Base-by-base conservation (phyloP, 495 filamentous ascomycete genomes). In the Podospora bellae-mahoneyi region DNA sequence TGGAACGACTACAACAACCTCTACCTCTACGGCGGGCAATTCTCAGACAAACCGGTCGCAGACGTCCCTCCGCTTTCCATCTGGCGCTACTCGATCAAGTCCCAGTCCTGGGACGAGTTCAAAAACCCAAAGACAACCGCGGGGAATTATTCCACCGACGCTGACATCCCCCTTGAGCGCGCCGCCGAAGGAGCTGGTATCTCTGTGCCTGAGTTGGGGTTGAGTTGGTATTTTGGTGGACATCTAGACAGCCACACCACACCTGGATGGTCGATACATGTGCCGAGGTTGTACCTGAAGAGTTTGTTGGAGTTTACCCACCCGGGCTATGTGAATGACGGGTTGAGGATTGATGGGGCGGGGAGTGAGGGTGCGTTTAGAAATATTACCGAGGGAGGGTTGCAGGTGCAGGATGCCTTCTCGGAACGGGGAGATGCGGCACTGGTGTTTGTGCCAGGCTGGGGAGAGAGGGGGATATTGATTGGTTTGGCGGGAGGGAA, bases 161-260 rank as follows among this genome's bases (percentile, higher is more conserved):
- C 78, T 28, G 82, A 80, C 32, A 75, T 81, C 13, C 79, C 82
- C 1, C 78, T 91, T 3, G 84, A 91, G 68, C 79, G 89, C 28
- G 79, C 88, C 1, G 90, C 88, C 19, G 90, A 93, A 73, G 90
- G 90, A 30, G 88, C 91, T 16, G 89, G 89, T 2, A 73, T 90
- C 19, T 90, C 85, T 62, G 85, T 92, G 9, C 83, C 89, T 18
- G 85, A 89, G 34, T 74, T 92, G 7, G 90, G 88, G 0, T 68
- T 88, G 63, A 89, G 88, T 13, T 93, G 84, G 81, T 92, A 91
- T 74, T 93, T 93, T 76, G 90, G 90, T 30, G 90, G 90, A 0
- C 91, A 92, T 75, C 76, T 89, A 18, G 90, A 93, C 74, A 76
- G 78, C 62, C 84, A 83, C 55, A 93, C 90, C 1, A 91, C 90